Percentiles rank a stretch among this genome's conserved stretches.
phyloP scores from a whole-genome alignment of 108 stramenopile species.

The Schizochytrium sp. region DNA sequence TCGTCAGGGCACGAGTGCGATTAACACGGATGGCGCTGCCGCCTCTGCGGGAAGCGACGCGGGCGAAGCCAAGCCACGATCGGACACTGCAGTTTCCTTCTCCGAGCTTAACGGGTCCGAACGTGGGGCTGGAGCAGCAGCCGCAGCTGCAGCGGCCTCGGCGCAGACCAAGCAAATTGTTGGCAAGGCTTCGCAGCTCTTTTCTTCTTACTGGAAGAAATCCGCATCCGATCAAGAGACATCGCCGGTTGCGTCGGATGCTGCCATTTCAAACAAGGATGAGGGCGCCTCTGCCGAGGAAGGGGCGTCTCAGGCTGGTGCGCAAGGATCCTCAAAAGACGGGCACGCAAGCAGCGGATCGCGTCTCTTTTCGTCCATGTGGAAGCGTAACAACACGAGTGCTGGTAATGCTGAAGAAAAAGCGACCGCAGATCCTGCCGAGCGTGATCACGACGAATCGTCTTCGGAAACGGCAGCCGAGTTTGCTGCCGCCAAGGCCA shows the following conservation, averaged over 20 bases:
- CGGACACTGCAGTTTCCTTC: background rate
- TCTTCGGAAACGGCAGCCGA: background rate
- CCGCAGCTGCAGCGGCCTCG: background rate
- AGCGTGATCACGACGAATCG: background rate
- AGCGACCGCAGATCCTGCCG: background rate
- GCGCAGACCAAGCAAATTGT: background rate
- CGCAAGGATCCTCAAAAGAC: background rate
- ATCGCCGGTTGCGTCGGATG: background rate
- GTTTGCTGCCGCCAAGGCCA: background rate
- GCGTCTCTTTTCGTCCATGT: background rate
- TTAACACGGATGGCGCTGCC: too few species aligned
- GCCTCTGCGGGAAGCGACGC: background rate
- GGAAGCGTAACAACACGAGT: background rate
- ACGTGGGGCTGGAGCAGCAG: too few species aligned
- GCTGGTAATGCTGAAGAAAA: background rate
- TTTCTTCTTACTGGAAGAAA: background rate
- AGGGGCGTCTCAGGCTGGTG: background rate
- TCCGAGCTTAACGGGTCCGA: background rate
- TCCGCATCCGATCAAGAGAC: background rate
- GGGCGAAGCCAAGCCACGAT: background rate
- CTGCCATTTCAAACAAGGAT: background rate
- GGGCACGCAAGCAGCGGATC: background rate
- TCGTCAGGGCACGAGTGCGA: background rate
- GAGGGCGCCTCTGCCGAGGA: background rate
- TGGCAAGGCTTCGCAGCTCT: background rate